Evolutionary conservation across 2,329 filamentous ascomycete genomes (phyloP).

Genomic region (Nannizziopsis arthrosporioides): DNA sequence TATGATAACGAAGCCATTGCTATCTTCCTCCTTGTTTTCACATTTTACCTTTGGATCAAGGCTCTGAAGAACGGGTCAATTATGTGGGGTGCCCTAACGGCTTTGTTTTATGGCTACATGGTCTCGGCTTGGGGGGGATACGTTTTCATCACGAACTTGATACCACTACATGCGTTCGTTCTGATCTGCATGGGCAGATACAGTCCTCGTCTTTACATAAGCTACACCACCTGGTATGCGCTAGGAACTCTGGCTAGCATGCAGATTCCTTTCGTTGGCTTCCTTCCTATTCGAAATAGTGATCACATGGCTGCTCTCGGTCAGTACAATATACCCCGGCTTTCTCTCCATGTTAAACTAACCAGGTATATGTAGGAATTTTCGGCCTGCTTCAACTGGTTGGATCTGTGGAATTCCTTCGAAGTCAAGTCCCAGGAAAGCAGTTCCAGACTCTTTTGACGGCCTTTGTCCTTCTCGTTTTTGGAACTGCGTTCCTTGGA

Average conservation of each 20-base stretch:
- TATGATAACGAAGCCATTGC: constrained; percentile 99
- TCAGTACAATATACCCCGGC: constrained; percentile 34
- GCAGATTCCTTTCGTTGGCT: constrained; percentile 98
- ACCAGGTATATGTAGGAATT: constrained; percentile 50
- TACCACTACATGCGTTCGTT: constrained; percentile 87
- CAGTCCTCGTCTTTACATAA: constrained; percentile 85
- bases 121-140: constrained; percentile 99
- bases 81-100: constrained; percentile 89
- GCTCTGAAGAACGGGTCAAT: constrained; percentile 91
- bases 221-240: constrained; percentile 97
- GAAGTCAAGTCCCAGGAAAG: constrained; percentile 74
- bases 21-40: constrained; percentile 96
- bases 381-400: constrained; percentile 93
- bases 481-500: constrained; percentile 60
- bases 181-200: constrained; percentile 95
- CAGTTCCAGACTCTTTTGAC: constrained; percentile 89
- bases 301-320: constrained; percentile 97
- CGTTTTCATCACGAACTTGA: constrained; percentile 96
- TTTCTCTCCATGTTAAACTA: constrained; percentile 13
- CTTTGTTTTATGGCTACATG: constrained; percentile 99
- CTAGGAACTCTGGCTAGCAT: constrained; percentile 93
- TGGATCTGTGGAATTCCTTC: constrained; percentile 81
- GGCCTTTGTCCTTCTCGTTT: constrained; percentile 60
- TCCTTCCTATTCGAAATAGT: constrained; percentile 88
- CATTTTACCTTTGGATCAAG: constrained; percentile 99